These are phyloP conservation scores for Penicillium sclerotiorum DNA, from an alignment of 2,329 filamentous ascomycete genomes.

Conservation along the genomic window DNA sequence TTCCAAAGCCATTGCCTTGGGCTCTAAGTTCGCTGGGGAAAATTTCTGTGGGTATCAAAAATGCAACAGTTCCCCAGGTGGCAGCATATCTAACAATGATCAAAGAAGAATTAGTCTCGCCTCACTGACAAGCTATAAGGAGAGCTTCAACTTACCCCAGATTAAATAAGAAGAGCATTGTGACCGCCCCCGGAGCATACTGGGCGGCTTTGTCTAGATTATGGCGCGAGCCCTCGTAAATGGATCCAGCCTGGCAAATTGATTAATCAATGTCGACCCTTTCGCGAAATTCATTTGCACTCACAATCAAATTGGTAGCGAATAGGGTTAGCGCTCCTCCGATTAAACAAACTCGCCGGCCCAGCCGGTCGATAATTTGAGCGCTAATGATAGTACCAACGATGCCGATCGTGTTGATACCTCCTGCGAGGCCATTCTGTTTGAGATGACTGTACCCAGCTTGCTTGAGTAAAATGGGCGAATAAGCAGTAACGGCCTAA, in stretches of 20 bases:
- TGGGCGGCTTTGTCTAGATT: constrained; percentile 38
- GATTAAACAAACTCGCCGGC: constrained; percentile 48
- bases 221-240: constrained; percentile 47
- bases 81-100: constrained; percentile 49
- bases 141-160: constrained; percentile 18
- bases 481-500: constrained; percentile 40
- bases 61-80: constrained; percentile 56
- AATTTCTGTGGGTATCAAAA: constrained; percentile 58
- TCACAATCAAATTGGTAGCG: constrained; percentile 46
- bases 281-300: constrained; percentile 7
- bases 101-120: not conserved
- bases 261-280: not conserved
- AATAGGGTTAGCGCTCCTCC: constrained; percentile 43
- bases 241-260: constrained; percentile 36
- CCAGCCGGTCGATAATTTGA: constrained; percentile 55
- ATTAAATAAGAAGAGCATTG: constrained; percentile 52
- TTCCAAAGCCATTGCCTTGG: constrained; percentile 62
- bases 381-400: constrained; percentile 55
- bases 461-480: constrained; percentile 31
- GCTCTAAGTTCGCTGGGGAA: constrained; percentile 60
- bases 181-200: constrained; percentile 50
- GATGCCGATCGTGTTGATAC: constrained; percentile 56
- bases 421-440: constrained; percentile 53
- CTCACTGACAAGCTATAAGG: not conserved
- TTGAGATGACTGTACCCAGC: constrained; percentile 41